These are phyloP conservation scores for Candida ortonii DNA, from an alignment of 805 yeast genomes.

Conservation along the genomic window DNA sequence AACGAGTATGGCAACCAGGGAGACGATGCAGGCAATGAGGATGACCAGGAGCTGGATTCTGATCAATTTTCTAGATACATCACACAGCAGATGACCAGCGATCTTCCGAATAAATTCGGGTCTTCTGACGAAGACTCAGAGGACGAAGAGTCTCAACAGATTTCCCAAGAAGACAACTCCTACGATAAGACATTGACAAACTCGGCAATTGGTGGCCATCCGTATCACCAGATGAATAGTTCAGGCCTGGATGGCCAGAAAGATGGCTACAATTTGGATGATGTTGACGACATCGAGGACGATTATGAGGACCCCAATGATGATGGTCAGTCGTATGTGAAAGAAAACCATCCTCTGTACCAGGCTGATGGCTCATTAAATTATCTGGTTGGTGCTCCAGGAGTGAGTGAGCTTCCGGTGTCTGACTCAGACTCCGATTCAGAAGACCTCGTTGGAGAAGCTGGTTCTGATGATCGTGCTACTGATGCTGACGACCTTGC, in stretches of 20 bases:
- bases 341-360: constrained; percentile 58
- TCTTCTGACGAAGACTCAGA: constrained; percentile 58
- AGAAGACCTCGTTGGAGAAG: constrained; percentile 28
- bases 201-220: constrained; percentile 34
- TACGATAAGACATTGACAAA: constrained; percentile 16
- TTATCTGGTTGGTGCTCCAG: constrained; percentile 17
- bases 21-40: constrained; percentile 26
- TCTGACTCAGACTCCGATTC: constrained; percentile 28
- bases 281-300: constrained; percentile 48
- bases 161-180: constrained; percentile 7
- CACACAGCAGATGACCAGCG: constrained; percentile 68
- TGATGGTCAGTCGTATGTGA: constrained; percentile 73
- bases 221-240: constrained; percentile 33
- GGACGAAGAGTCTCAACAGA: constrained; percentile 38
- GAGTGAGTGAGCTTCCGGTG: constrained; percentile 18
- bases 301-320: constrained; percentile 80
- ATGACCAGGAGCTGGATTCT: constrained; percentile 29
- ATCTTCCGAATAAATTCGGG: constrained; percentile 45
- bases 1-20: constrained; percentile 13
- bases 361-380: constrained; percentile 40
- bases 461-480: constrained; percentile 16
- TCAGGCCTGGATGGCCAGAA: constrained; percentile 62
- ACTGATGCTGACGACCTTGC: constrained; percentile 25
- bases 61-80: constrained; percentile 70
- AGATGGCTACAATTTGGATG: constrained; percentile 55